phyloP scores from a whole-genome alignment of 176 grass and related monocot genomes.

The Canna indica region DNA sequence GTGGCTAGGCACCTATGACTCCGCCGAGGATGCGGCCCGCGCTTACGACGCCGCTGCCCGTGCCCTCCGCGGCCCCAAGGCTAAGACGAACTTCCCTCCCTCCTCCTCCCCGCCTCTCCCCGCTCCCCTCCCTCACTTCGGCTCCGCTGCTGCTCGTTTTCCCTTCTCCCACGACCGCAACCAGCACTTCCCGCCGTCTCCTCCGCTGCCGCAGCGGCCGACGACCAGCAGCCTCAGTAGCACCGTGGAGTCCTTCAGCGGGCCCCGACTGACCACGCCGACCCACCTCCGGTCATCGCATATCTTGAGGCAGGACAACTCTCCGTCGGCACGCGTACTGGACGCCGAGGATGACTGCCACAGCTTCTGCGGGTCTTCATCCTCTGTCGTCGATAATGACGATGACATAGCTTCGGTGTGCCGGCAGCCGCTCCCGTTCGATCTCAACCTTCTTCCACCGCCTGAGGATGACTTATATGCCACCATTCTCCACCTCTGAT shows the following conservation, averaged over 20 bases:
- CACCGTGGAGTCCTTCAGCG: slow-evolving; percentile 30
- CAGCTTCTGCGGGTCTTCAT: slow-evolving; percentile 52
- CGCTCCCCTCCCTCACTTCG: too few species aligned
- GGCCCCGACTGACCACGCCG: slow-evolving; percentile 3
- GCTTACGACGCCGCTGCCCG: too few species aligned
- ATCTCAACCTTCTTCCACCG: slow-evolving; percentile 66
- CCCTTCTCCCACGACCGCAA: too few species aligned
- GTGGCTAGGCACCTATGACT: too few species aligned
- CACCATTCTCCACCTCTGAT: too few species aligned
- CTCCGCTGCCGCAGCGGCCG: neutral
- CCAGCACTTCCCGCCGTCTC: neutral
- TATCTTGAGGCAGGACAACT: too few species aligned
- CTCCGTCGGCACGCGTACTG: neutral
- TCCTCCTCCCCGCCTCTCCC: too few species aligned
- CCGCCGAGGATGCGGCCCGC: too few species aligned
- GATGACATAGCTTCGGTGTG: neutral
- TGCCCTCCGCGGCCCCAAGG: slow-evolving; percentile 29
- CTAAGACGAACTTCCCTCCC: slow-evolving; percentile 28
- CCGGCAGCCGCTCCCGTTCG: slow-evolving; percentile 30
- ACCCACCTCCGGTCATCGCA: neutral
- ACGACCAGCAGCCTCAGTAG: slow-evolving; percentile 26
- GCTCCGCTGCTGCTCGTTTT: too few species aligned
- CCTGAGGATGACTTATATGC: slow-evolving; percentile 3
- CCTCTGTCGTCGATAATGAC: slow-evolving; percentile 5
- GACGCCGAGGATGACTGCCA: neutral